Conservation (phyloP, 2,329 filamentous ascomycete genomes). For the Fusarium sp. region DNA sequence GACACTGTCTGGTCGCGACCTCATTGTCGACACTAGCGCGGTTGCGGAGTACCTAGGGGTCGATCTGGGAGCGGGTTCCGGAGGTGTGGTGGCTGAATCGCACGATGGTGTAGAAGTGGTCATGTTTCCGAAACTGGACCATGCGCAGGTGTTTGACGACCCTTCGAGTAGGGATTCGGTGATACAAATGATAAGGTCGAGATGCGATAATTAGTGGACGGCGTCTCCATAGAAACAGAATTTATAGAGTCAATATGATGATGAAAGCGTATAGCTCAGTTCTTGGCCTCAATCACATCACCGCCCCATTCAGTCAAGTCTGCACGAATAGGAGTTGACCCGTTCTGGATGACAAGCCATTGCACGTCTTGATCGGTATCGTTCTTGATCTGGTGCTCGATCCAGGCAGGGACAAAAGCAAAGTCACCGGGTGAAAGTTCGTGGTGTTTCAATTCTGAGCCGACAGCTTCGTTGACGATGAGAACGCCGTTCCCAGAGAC, state of each 20-base stretch:
- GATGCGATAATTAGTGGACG: constrained; percentile 42
- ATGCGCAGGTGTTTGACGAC: constrained; percentile 74
- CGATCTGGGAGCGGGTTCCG: constrained; percentile 19
- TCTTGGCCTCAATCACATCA: constrained; percentile 53
- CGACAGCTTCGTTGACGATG: constrained; percentile 70
- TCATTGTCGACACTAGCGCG: constrained; percentile 74
- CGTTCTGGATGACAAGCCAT: constrained; percentile 77
- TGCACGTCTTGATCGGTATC: constrained; percentile 72
- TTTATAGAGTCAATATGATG: constrained; percentile 1
- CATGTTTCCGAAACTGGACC: constrained; percentile 74
- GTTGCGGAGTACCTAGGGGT: constrained; percentile 70
- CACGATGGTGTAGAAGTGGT: constrained; percentile 65
- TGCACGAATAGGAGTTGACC: constrained; percentile 72
- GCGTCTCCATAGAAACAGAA: constrained; percentile 15
- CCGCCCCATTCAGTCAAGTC: constrained; percentile 76
- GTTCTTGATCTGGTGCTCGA: constrained; percentile 80
- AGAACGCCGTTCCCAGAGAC: constrained; percentile 74
- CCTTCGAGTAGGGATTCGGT: constrained; percentile 48
- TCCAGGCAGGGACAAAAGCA: constrained; percentile 78
- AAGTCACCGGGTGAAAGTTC: constrained; percentile 76
- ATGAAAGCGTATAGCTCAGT: constrained; percentile 25
- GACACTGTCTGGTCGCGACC: constrained; percentile 71
- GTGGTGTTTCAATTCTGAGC: constrained; percentile 66
- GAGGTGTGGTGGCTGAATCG: constrained; percentile 25
- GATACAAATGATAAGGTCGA: constrained; percentile 50